Base-by-base conservation (phyloP, 2,329 filamentous ascomycete genomes). In the Simplicillium aogashimaense region DNA sequence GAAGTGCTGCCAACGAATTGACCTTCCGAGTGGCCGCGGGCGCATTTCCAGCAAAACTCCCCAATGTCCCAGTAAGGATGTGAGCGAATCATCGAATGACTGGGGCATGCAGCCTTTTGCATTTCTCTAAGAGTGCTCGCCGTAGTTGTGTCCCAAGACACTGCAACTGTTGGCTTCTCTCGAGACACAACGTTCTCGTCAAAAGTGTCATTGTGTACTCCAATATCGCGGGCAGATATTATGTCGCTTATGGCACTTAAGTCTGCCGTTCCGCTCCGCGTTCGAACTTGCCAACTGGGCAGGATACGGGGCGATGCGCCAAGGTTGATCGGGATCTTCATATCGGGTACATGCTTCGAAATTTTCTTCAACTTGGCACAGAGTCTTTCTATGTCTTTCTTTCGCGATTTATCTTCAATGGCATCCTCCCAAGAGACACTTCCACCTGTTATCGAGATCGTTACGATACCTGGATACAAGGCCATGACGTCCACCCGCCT, bases 291-390 rank as follows among this genome's bases (percentile, higher is more conserved):
- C 63, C 81, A 79, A 0, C 84, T 78, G 2, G 61, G 59, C 5
- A 64, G 47, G n/a, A 64, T 49, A 4, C 61, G 55, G 13, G 61
- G 61, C 7, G 51, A 46, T 9, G 48, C 43, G 14, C 83, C 75
- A 15, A 85, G 69, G 54, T 94, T 95, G 63, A 95, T 84, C 0
- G 85, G 83, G 15, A 95, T 61, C 46, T 87, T 78, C 84, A 95
- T 89, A 46, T 89, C 77, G 1, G 86, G 86, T 12, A 95, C 66
- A 52, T 83, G 76, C 47, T 80, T 63, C 2, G 80, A 72, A 50
- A 94, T 94, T 2, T 71, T 65, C 38, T 76, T 66, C 54, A 94
- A 77, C 74, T 92, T 84, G 4, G 72, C 71, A 7, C 76, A 65
- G 0, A 74, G 52, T n/a, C 62, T 59, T 12, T 69, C 58, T 31